A percentile compares a stretch with the other conserved stretches of the same genome.
Evolutionary conservation across 345 rosid species (phyloP).

Genomic region (Eucalyptus globulus): DNA sequence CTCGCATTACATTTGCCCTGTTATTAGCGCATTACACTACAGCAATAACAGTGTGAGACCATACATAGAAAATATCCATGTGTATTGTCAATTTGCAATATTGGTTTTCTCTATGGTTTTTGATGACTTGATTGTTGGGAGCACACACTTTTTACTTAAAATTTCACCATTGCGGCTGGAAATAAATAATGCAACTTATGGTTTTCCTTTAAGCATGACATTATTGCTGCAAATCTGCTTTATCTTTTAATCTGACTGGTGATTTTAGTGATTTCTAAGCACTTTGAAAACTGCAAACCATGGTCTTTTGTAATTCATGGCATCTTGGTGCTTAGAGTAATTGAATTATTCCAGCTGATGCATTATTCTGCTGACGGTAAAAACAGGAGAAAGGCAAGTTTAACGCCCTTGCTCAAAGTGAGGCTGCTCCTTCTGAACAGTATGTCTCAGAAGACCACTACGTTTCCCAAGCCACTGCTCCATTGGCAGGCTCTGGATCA

Average conservation of each 20-base stretch:
- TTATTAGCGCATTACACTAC: not conserved
- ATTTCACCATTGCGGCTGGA: not conserved
- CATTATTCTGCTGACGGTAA: not conserved
- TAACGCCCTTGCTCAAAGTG: constrained; percentile 19
- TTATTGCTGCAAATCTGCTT: not conserved
- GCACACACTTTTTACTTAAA: not conserved
- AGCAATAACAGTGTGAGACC: not conserved
- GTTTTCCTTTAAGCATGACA: not conserved
- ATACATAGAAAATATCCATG: not conserved
- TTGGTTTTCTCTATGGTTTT: not conserved
- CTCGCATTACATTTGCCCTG: not conserved
- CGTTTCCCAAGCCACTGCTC: constrained; percentile 22
- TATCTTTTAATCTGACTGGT: not conserved
- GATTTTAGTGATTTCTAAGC: not conserved
- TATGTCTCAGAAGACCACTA: constrained; percentile 28
- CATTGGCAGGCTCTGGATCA: constrained; percentile 38
- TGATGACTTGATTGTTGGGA: not conserved
- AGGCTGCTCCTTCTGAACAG: constrained; percentile 32
- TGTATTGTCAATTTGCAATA: not conserved
- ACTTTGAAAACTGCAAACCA: not conserved
- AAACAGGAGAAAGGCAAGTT: constrained; percentile 58
- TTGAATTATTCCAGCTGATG: not conserved
- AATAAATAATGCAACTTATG: not conserved
- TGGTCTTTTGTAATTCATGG: not conserved
- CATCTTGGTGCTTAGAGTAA: not conserved